Base-by-base conservation (phyloP, 2,329 filamentous ascomycete genomes). In the Coniochaeta sp. region DNA sequence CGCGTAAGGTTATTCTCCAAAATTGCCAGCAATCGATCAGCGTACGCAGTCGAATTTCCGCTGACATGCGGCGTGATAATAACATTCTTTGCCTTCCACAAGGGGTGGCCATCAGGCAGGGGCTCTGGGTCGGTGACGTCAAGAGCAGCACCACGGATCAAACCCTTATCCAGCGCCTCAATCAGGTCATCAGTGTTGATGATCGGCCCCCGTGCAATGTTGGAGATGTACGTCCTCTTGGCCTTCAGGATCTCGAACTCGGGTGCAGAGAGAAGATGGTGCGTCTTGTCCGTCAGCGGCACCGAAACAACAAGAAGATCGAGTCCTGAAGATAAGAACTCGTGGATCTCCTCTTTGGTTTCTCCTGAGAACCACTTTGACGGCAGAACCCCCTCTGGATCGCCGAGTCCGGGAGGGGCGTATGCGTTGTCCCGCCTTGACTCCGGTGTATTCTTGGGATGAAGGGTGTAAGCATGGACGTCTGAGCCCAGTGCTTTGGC, bases 61-160 rank as follows among this genome's bases (percentile, higher is more conserved):
- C 78, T 80, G 12, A 81, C 69, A 62, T 82, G 80, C 17, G 80
- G 80, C 24, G 79, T 81, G 54, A 93, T 81, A 58, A 88, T 81
- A 17, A 88, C 77, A 70, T 92, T 91, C 62, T 83, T 82, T 16
- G 87, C 77, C 28, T 77, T 80, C 89, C 89, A 93, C 58, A 93
- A 73, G 63, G 83, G 81, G 68, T 89, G 84, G 5, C 87, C 83
- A 2, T 78, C 73, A 0, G 89, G 89, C 63, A 93, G 70, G 0
- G 90, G 90, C 71, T 93, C 90, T 0, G 90, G 90, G 62, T 93
- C 89, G 1, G 89, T 89, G 1, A 93, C 90, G 69, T 93, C 90
- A 44, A 93, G 73, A 1, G 89, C 89, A 0, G 90, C 90, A 33
- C 90, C 90, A 3, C 77, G 68, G 56, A 80, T 75, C 17, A 69